Percentiles rank a stretch among this genome's conserved stretches.
Evolutionary conservation across 345 rosid genomes (phyloP).

Genomic region (Turritis glabra): DNA sequence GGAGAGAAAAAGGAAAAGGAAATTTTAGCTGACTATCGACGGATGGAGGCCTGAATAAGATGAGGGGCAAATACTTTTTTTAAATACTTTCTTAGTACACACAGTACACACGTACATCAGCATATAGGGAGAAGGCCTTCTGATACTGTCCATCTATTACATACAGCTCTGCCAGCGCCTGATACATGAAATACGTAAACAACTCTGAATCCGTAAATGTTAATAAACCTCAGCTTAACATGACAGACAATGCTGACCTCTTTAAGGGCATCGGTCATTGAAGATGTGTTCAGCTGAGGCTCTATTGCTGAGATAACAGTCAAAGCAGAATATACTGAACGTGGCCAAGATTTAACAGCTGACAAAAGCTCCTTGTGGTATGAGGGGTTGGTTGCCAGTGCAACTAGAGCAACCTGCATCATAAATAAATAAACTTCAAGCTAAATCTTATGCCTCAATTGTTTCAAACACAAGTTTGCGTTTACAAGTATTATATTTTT

Average conservation of each 20-base stretch:
- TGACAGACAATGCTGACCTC: conserved; percentile 56
- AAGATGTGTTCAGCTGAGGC: conserved; percentile 92
- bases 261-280: conserved; percentile 93
- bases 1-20: conserved; percentile 38
- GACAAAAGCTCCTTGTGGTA: conserved; percentile 82
- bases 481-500: background rate
- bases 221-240: conserved; percentile 32
- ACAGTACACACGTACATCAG: conserved; percentile 86
- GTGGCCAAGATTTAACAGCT: conserved; percentile 95
- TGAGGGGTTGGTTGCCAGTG: conserved; percentile 89
- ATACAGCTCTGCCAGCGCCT: conserved; percentile 94
- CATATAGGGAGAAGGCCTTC: conserved; percentile 87
- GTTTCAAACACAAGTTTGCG: background rate
- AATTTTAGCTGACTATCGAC: conserved; percentile 13
- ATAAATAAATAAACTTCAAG: conserved; percentile 28
- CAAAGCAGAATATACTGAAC: conserved; percentile 72
- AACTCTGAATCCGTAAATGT: conserved; percentile 20
- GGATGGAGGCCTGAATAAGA: conserved; percentile 1
- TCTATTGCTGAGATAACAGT: conserved; percentile 96
- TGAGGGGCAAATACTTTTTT: background rate
- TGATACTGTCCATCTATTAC: conserved; percentile 84
- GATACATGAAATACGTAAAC: conserved; percentile 28
- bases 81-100: conserved; percentile 20
- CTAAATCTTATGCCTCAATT: conserved; percentile 11
- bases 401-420: conserved; percentile 91